Evolutionary conservation across 129 eudicot genomes (phyloP).

Genomic region (Saposhnikovia divaricata): DNA sequence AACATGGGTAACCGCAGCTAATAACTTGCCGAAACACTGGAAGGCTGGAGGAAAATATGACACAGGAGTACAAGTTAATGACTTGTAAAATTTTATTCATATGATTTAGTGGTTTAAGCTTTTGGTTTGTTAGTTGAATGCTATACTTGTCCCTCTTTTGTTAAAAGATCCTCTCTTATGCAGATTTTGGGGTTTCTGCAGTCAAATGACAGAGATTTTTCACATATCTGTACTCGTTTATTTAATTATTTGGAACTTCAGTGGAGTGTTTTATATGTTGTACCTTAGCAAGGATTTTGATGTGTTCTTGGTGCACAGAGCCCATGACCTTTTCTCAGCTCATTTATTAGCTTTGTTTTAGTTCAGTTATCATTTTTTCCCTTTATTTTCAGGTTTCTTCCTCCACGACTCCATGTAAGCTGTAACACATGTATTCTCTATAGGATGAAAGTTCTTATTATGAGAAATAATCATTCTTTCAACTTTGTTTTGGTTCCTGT

Average conservation of each 20-base stretch:
- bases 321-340: background rate
- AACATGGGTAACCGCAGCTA: conserved; percentile 64
- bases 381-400: background rate
- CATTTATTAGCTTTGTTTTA: background rate
- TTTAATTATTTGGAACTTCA: background rate
- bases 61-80: conserved; percentile 63
- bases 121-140: too few relatives aligned
- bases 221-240: background rate
- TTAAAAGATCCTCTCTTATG: background rate
- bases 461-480: background rate
- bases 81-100: background rate
- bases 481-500: background rate
- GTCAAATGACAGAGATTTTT: background rate
- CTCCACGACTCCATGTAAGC: background rate
- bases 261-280: background rate
- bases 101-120: background rate
- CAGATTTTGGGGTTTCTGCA: background rate
- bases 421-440: background rate
- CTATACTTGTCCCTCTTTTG: background rate
- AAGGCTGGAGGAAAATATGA: conserved; percentile 65
- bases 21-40: conserved; percentile 65
- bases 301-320: background rate
- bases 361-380: background rate
- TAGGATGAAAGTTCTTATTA: background rate
- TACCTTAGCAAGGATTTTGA: background rate